Evolutionary conservation across 176 grass and related monocot genomes (phyloP).

Genomic region (Thinopyrum elongatum): DNA sequence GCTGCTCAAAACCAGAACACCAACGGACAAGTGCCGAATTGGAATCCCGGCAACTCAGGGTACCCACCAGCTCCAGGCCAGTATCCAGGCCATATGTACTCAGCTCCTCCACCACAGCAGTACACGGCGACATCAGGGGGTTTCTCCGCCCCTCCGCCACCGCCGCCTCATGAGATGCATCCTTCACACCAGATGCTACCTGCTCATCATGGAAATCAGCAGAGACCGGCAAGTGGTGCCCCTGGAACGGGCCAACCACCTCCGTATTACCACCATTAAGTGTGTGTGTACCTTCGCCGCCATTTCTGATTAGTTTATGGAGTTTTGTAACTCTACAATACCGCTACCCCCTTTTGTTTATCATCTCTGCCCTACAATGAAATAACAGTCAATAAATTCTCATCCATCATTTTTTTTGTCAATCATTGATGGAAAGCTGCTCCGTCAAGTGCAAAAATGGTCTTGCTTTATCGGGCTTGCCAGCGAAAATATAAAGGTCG

Average conservation of each 20-base stretch:
- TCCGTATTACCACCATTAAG: conserved; percentile 50
- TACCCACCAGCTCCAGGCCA: conserved; percentile 41
- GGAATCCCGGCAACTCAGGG: conserved; percentile 50
- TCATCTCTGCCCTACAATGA: not conserved
- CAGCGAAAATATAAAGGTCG: too few species aligned
- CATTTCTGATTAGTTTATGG: conserved; percentile 2
- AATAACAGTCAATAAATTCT: conserved; percentile 1
- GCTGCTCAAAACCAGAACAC: conserved; percentile 23
- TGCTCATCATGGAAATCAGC: conserved; percentile 31
- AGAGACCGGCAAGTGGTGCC: conserved; percentile 40
- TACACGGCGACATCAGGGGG: conserved; percentile 21
- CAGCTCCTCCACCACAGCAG: conserved; percentile 15
- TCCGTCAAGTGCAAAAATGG: not conserved
- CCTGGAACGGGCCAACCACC: conserved; percentile 40
- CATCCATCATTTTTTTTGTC: not conserved
- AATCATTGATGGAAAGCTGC: not conserved
- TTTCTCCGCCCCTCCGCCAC: conserved; percentile 21
- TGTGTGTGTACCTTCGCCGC: not conserved
- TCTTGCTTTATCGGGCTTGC: not conserved
- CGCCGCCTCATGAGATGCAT: conserved; percentile 25
- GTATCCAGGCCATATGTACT: conserved; percentile 62
- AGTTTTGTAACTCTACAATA: conserved; percentile 10
- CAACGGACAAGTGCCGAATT: conserved; percentile 37
- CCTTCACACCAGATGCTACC: too few species aligned
- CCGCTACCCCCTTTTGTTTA: not conserved